Conservation (phyloP, 345 rosid species). For the Alliaria petiolata region DNA sequence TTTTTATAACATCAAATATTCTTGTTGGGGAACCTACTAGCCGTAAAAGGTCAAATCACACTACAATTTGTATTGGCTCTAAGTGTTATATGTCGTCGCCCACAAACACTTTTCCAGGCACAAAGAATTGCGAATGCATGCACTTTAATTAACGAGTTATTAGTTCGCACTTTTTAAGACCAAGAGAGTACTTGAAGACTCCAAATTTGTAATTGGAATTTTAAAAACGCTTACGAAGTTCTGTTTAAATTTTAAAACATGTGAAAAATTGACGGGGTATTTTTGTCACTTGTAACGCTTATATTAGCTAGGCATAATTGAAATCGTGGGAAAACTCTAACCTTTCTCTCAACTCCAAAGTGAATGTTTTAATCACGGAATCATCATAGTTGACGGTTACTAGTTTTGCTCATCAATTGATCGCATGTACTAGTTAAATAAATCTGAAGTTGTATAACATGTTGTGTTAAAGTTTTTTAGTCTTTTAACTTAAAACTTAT, state of each 20-base stretch:
- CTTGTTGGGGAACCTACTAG: background rate
- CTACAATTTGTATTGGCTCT: background rate
- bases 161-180: background rate
- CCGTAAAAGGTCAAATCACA: background rate
- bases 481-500: no score
- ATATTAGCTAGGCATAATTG: no score
- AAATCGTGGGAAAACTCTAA: no score
- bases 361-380: no score
- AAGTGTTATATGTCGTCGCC: background rate
- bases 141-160: background rate
- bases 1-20: constrained; percentile 18
- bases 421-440: background rate
- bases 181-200: background rate
- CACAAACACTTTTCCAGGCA: background rate
- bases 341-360: no score
- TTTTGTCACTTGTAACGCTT: no score
- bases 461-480: no score
- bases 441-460: background rate
- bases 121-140: background rate
- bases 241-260: no score
- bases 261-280: no score
- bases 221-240: background rate
- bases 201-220: background rate
- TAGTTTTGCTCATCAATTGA: background rate
- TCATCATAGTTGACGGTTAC: background rate